Conservation (phyloP, 257 asterid genomes). For the Ligustrum vulgare region DNA sequence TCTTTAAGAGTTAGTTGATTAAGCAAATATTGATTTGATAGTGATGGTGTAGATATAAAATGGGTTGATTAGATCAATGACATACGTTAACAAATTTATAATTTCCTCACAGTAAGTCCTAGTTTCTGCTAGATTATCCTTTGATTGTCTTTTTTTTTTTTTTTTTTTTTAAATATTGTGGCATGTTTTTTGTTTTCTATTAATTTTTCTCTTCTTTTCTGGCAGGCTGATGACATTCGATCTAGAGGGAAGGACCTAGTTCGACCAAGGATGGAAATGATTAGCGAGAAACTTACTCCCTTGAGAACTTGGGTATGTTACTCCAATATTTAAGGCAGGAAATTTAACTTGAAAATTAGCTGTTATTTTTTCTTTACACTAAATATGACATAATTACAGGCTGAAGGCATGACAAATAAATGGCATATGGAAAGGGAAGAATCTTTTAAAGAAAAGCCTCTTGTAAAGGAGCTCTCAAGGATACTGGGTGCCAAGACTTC, state of each 20-base stretch:
- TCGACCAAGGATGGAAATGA: constrained; percentile 54
- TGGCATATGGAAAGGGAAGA: constrained; percentile 60
- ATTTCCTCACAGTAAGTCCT: neutral
- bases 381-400: constrained; percentile 37
- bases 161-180: neutral
- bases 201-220: neutral
- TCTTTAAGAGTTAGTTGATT: neutral
- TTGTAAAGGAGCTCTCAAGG: constrained; percentile 69
- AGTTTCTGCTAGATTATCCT: neutral
- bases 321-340: neutral
- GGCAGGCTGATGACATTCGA: constrained; percentile 66
- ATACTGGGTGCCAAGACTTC: constrained; percentile 53
- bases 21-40: neutral
- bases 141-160: neutral
- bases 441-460: constrained; percentile 53
- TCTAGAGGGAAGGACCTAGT: constrained; percentile 64
- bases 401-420: constrained; percentile 54
- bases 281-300: constrained; percentile 58
- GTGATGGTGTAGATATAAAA: neutral
- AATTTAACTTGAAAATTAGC: neutral
- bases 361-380: constrained; percentile 1
- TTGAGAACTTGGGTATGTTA: constrained; percentile 64
- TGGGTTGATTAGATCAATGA: neutral
- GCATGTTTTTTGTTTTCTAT: neutral
- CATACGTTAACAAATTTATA: neutral